Evolutionary conservation across 164 flowering plant genomes (phyloP), one percentile per base, ranked within the genome.

Genomic region (Litsea cubeba): DNA sequence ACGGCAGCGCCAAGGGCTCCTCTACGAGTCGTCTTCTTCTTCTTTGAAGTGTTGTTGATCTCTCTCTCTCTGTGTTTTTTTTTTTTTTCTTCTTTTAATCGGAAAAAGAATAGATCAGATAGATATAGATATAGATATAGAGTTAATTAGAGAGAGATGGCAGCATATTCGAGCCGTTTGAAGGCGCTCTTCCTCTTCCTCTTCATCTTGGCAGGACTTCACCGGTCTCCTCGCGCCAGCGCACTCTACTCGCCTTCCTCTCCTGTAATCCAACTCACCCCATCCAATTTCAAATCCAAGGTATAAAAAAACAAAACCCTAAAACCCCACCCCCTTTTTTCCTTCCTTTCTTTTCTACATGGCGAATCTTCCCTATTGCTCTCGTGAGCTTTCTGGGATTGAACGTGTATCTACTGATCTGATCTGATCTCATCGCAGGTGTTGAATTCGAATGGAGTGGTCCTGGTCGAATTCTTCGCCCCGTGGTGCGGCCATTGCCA

Each of bases 401-500:
- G 35, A 30, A 30, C 35, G 20, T 54, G 7, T 5, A 2, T 32
- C 60, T 75, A 40, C 14, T 12, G 35, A 3, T 62, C 0, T 8
- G 66, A n/a, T 11, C 14, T 12, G 35, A 3, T 62, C 0, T 8
- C 58, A n/a, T 11, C 18, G 81, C 90, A 92, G 97, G 97, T 92
- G 71, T 60, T 92, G 71, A 84, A 92, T 72, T 88, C 98, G 0
- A 94, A 92, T 78, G 85, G 93, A 25, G 81, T 95, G 50, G 97
- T 95, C 60, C 76, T 95, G 50, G 98, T 95, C 62, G 99, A 95
- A 81, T 95, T 95, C 78, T 95, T 84, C 82, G 98, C 99, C 10
- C 98, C 99, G 25, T 93, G 98, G 99, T 95, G 99, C 76, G 98
- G 98, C 15, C 98, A 95, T 70, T 95, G 99, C 85, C 75, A 95